These are phyloP conservation scores for Fusarium duplospermum DNA, from an alignment of 2,329 filamentous ascomycete genomes.

Conservation along the genomic window DNA sequence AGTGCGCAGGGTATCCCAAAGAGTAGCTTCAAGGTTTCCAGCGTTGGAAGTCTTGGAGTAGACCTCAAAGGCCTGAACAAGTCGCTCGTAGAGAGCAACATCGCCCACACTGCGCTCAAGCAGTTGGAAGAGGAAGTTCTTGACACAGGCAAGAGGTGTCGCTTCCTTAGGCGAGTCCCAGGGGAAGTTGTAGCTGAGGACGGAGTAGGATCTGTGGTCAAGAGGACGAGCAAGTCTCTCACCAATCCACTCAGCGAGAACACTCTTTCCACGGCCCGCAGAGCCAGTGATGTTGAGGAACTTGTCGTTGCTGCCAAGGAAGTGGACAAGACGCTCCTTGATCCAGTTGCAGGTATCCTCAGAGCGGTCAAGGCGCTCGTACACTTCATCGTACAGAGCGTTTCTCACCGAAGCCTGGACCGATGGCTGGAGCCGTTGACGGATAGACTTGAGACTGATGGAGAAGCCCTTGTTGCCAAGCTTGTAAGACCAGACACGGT, in stretches of 20 bases:
- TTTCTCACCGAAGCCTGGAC: conserved; percentile 44
- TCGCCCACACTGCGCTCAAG: conserved; percentile 54
- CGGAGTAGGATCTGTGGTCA: conserved; percentile 49
- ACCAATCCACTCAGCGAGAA: conserved; percentile 54
- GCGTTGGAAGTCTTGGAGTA: conserved; percentile 37
- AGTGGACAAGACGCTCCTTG: conserved; percentile 49
- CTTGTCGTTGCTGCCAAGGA: conserved; percentile 49
- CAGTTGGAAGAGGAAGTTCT: conserved; percentile 52
- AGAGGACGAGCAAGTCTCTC: conserved; percentile 54
- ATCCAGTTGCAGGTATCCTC: conserved; percentile 57
- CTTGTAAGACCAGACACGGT: conserved; percentile 51
- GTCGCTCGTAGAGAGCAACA: conserved; percentile 48
- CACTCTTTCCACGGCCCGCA: conserved; percentile 51
- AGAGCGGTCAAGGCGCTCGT: conserved; percentile 51
- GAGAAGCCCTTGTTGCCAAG: conserved; percentile 42
- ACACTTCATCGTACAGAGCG: conserved; percentile 49
- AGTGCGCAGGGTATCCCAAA: conserved; percentile 51
- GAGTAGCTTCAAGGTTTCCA: conserved; percentile 43
- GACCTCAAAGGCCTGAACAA: conserved; percentile 43
- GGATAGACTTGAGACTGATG: conserved; percentile 46
- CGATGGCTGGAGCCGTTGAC: conserved; percentile 46
- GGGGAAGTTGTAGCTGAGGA: conserved; percentile 52
- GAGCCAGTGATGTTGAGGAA: conserved; percentile 51
- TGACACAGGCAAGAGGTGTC: conserved; percentile 48
- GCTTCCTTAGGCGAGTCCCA: conserved; percentile 48